These are phyloP conservation scores for Poa pratensis DNA, from an alignment of 176 grass and related monocot genomes.

Conservation along the genomic window DNA sequence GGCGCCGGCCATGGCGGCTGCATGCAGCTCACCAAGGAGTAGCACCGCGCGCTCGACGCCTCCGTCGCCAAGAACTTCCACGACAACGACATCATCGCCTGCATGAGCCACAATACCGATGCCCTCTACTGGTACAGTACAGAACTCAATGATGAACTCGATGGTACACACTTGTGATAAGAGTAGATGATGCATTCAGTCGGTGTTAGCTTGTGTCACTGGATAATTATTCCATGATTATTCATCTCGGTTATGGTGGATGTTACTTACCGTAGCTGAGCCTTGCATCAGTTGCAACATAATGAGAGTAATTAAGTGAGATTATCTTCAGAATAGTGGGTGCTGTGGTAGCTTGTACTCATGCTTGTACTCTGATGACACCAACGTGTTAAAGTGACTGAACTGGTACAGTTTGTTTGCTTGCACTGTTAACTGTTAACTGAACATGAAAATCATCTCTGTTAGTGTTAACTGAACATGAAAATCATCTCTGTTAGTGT, in stretches of 20 bases:
- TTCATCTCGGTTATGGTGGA: slow-evolving; percentile 19
- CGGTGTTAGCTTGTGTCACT: slow-evolving; percentile 13
- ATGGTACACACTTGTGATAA: neutral
- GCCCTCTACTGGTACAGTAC: slow-evolving; percentile 74
- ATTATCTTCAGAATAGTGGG: too few relatives aligned
- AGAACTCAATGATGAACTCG: neutral
- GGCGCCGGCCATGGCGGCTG: slow-evolving; percentile 76
- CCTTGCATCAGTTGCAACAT: slow-evolving; percentile 26
- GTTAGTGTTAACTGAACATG: too few relatives aligned
- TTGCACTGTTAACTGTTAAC: too few relatives aligned
- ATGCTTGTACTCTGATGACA: too few relatives aligned
- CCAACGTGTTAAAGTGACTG: too few relatives aligned
- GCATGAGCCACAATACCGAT: slow-evolving; percentile 98
- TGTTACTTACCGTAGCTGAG: slow-evolving; percentile 19
- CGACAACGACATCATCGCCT: slow-evolving; percentile 88
- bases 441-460: too few relatives aligned
- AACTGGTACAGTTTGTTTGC: too few relatives aligned
- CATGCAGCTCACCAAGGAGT: slow-evolving; percentile 71
- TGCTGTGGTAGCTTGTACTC: too few relatives aligned
- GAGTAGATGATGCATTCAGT: slow-evolving; percentile 21
- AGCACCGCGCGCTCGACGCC: slow-evolving; percentile 85
- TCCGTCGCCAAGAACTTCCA: slow-evolving; percentile 86
- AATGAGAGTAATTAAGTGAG: slow-evolving; percentile 23
- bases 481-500: too few relatives aligned
- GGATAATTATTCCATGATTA: slow-evolving; percentile 18